phyloP scores from a whole-genome alignment of 768 basidiomycete species.

The Leucosporidium creatinivorum region DNA sequence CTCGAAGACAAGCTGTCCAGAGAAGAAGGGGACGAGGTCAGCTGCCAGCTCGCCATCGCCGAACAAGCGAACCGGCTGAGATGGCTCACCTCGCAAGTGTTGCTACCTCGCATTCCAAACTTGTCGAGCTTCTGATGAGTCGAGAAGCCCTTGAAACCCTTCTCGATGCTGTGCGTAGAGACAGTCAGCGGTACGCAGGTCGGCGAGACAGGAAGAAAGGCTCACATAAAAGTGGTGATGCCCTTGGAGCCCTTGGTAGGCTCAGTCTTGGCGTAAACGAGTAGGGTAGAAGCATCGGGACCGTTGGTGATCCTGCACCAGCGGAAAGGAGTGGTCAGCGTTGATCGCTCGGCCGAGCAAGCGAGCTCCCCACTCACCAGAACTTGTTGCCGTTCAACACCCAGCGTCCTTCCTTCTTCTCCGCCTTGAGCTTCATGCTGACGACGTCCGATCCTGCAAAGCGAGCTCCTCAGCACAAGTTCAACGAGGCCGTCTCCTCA shows the following conservation, averaged over 20 bases:
- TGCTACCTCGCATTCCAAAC: conserved; percentile 91
- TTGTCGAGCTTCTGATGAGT: conserved; percentile 88
- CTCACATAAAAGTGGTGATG: conserved; percentile 76
- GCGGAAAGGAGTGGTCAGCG: too few species aligned
- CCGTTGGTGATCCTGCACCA: conserved; percentile 83
- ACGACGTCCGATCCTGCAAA: conserved; percentile 59
- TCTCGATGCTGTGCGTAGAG: conserved; percentile 57
- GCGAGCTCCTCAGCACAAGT: conserved; percentile 49
- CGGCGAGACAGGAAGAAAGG: background rate
- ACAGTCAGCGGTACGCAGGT: background rate
- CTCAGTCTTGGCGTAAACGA: conserved; percentile 85
- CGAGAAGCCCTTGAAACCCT: conserved; percentile 72
- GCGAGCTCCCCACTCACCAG: conserved; percentile 55
- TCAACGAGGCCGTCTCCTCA: too few species aligned
- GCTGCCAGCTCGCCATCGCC: background rate
- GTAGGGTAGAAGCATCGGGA: conserved; percentile 77
- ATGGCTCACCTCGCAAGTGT: conserved; percentile 77
- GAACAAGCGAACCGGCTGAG: background rate
- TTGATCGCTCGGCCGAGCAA: background rate
- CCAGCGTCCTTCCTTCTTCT: conserved; percentile 69
- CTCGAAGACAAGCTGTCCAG: conserved; percentile 52
- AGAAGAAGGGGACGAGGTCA: background rate
- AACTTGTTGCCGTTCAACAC: conserved; percentile 84
- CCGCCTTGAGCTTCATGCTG: conserved; percentile 77
- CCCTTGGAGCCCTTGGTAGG: conserved; percentile 73